Evolutionary conservation across 805 yeast species (phyloP), one percentile per base, ranked within the genome.

Genomic region (Starmerella tilneyi): DNA sequence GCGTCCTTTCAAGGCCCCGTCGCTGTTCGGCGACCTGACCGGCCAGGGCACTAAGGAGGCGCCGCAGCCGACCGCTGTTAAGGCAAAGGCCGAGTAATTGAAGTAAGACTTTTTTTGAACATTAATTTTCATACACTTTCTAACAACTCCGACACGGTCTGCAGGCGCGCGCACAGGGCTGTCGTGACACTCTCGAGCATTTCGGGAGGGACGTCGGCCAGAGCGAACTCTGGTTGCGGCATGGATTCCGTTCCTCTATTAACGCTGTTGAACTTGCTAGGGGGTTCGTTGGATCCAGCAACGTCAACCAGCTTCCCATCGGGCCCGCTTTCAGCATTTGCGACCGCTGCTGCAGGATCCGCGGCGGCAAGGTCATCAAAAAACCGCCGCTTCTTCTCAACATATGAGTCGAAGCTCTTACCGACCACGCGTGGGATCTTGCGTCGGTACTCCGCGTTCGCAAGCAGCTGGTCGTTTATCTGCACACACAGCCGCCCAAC

Each of bases 1-100:
- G 76, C 84, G 98, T 73, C 98, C 98, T 38, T 92, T 92, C 79
- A 84, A 84, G 73, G 78, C 88, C 48, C 77, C 86, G 43, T 78
- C 89, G 38, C 64, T 89, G 69, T 77, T 85, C 56, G 84, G 88
- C 49, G 74, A 68, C 39, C 58, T 64, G 29, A 66, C 69, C 33
- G 67, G 64, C 47, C 57, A 58, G 70, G 83, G 92, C 52, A 96
- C 86, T 68, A 85, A 85, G 72, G 83, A 83, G 58, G 70, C 94
- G n/a, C n/a, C n/a, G 26, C 78, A 85, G 57, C 85, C 81, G 58
- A 75, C 73, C 58, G 92, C 94, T 51, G 96, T 86, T 43, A 96
- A 96, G 65, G 72, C 81, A 64, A 86, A 88, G 72, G 84, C 79
- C 66, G 94, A 85, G 61, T 84, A 76, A 62, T 22, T n/a, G 35